phyloP scores from a whole-genome alignment of 225 moss, liverwort and hornwort species.

The Asterella californica region DNA sequence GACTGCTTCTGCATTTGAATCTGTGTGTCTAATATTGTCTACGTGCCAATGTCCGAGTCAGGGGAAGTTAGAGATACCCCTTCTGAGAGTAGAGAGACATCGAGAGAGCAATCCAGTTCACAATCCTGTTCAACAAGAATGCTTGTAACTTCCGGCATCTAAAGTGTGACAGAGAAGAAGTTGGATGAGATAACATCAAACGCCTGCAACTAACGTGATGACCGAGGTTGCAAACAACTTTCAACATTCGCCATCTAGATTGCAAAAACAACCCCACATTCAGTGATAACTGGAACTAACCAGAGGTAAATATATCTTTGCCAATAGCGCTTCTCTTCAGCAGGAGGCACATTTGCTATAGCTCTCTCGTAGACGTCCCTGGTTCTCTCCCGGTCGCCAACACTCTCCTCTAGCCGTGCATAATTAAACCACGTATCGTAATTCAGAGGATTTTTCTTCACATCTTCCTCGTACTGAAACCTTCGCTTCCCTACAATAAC shows the following conservation, averaged over 20 bases:
- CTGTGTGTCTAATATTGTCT: no score
- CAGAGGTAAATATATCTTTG: slow-evolving; percentile 92
- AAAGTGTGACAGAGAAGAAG: background rate
- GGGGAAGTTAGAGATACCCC: no score
- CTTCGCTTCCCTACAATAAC: slow-evolving; percentile 84
- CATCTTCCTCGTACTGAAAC: slow-evolving; percentile 89
- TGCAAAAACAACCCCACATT: background rate
- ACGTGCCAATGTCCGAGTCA: no score
- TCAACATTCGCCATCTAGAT: background rate
- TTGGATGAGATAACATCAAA: background rate
- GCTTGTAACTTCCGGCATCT: background rate
- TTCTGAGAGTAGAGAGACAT: no score
- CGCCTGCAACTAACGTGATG: background rate
- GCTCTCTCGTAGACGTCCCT: slow-evolving; percentile 92
- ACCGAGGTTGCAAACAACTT: background rate
- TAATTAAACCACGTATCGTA: slow-evolving; percentile 95
- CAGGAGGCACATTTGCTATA: slow-evolving; percentile 86
- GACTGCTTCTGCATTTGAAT: no score
- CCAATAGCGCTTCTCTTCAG: slow-evolving; percentile 92
- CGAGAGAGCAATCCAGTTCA: no score
- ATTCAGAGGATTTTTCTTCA: slow-evolving; percentile 69
- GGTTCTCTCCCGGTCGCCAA: slow-evolving; percentile 68
- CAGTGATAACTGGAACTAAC: slow-evolving; percentile 29
- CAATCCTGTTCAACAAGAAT: no score
- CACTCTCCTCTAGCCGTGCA: slow-evolving; percentile 85